Conservation (phyloP, 805 yeast species). For the Candida berthetii region DNA sequence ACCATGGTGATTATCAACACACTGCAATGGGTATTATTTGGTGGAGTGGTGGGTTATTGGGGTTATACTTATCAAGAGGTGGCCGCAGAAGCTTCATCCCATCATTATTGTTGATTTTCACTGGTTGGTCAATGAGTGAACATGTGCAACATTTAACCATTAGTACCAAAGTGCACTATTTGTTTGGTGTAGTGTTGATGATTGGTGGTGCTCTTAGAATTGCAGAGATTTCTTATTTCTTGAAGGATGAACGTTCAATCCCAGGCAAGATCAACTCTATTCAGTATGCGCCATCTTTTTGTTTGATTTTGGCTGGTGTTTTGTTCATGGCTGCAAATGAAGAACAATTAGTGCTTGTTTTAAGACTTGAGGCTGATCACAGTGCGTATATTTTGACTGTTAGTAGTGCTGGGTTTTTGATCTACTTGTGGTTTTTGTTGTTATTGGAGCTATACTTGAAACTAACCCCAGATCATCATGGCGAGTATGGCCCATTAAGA, state of each 20-base stretch:
- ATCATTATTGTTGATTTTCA: slow-evolving; percentile 71
- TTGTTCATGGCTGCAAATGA: slow-evolving; percentile 91
- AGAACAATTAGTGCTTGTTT: slow-evolving; percentile 71
- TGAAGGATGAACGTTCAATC: slow-evolving; percentile 49
- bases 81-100: slow-evolving; percentile 74
- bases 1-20: slow-evolving; percentile 91
- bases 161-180: slow-evolving; percentile 81
- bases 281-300: slow-evolving; percentile 84
- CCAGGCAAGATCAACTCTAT: slow-evolving; percentile 52
- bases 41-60: slow-evolving; percentile 93
- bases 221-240: slow-evolving; percentile 72
- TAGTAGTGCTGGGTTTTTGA: slow-evolving; percentile 65
- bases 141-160: slow-evolving; percentile 73
- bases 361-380: slow-evolving; percentile 76
- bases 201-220: slow-evolving; percentile 72
- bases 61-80: slow-evolving; percentile 67
- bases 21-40: slow-evolving; percentile 95
- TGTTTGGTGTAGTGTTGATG: slow-evolving; percentile 81
- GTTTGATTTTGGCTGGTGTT: slow-evolving; percentile 71
- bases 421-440: slow-evolving; percentile 60
- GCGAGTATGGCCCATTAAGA: neutral
- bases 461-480: slow-evolving; percentile 12
- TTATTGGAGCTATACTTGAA: slow-evolving; percentile 52
- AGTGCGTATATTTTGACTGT: slow-evolving; percentile 74
- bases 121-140: slow-evolving; percentile 94